Evolutionary conservation across 1,284 basidiomycete genomes (phyloP), one percentile per base, ranked within the genome.

Genomic region (Inonotus hispidus): DNA sequence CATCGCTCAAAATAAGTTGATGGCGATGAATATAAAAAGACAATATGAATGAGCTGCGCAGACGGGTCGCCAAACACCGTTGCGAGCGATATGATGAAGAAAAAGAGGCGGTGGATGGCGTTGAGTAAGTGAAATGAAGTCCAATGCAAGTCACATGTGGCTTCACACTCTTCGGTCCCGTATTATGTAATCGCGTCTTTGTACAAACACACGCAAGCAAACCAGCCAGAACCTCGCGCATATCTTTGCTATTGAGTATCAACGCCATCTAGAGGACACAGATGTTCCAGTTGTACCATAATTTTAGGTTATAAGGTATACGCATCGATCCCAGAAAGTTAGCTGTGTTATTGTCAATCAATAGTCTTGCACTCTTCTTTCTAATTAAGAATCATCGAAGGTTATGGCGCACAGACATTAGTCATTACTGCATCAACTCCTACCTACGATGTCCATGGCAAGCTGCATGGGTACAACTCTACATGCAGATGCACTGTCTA

Each of bases 11-110:
- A 23, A 13, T 14, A 13, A 32, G 16, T 2, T 1, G 3, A 37
- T 45, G 29, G 27, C 32, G 32, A 19, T 14, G 7, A 19, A 21
- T 21, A 37, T 11, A 4, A 49, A 45, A 38, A n/a, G 60, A 61
- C 43, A 35, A 3, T 14, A 60, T 62, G 37, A 53, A 52, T 3
- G 50, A 47, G 27, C 60, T 61, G 56, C 66, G 63, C 59, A 46
- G 32, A 2, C 35, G 62, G 0, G 58, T 39, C 8, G 29, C 37
- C 35, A 50, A n/a, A 43, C 2, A 62, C 63, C 37, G 23, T 39
- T 14, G 53, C 43, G 21, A 53, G 62, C n/a, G 61, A 2, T 27
- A 8, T 43, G 14, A 46, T 56, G 8, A 43, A 43, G 7, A 16
- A n/a, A 43, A 43, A 43, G 41, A 43, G 41, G 16, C n/a, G n/a